phyloP scores from a whole-genome alignment of 441 rosid species.

The Omphalea diandra region DNA sequence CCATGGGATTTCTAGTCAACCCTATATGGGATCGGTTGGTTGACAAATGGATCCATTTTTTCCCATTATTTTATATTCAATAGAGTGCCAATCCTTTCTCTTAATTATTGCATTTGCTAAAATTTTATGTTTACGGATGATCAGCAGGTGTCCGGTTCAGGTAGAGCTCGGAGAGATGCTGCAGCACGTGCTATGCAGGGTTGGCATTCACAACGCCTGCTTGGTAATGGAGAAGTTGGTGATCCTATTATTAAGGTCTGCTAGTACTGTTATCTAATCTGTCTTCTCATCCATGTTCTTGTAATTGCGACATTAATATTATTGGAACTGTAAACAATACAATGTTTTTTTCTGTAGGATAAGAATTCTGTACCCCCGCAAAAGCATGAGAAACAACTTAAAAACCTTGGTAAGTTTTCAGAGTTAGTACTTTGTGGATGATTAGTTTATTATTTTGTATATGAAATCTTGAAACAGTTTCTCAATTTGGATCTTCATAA shows the following conservation, averaged over 20 bases:
- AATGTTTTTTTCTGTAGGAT: slow-evolving; percentile 41
- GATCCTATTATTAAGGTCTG: slow-evolving; percentile 48
- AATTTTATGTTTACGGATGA: slow-evolving; percentile 33
- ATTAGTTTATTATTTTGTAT: background rate
- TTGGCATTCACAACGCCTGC: slow-evolving; percentile 73
- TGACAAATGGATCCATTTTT: too few species aligned
- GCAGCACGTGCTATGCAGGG: slow-evolving; percentile 91
- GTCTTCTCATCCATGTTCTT: slow-evolving; percentile 2
- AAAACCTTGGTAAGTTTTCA: slow-evolving; percentile 52
- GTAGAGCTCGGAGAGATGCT: slow-evolving; percentile 69
- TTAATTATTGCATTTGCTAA: background rate
- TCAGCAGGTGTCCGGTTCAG: slow-evolving; percentile 54
- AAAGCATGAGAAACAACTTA: slow-evolving; percentile 64
- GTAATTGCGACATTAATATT: background rate
- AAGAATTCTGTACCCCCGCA: slow-evolving; percentile 39
- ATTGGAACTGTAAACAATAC: background rate
- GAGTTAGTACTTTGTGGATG: slow-evolving; percentile 1
- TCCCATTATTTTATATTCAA: too few species aligned
- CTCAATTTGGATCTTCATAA: slow-evolving; percentile 12
- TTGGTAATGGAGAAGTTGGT: slow-evolving; percentile 59
- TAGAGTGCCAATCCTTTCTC: background rate
- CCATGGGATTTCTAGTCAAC: background rate
- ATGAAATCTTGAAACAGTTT: background rate
- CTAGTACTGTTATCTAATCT: slow-evolving; percentile 1
- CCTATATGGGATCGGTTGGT: too few species aligned